A percentile compares a stretch with the other conserved stretches of the same genome.
phyloP scores from a whole-genome alignment of 2,329 filamentous ascomycete genomes.

The Pseudogymnoascus verrucosus region DNA sequence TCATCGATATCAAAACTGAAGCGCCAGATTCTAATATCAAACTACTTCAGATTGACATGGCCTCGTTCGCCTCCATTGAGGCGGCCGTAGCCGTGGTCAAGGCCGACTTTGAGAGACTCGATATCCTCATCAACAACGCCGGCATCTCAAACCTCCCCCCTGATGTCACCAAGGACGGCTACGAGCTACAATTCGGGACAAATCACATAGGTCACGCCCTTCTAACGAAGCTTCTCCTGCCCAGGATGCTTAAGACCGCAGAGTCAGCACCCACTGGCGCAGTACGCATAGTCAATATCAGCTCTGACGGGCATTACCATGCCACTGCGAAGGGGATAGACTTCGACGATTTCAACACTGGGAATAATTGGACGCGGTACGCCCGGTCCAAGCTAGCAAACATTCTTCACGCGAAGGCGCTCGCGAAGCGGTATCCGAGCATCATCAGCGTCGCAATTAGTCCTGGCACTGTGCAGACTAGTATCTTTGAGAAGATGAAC shows the following conservation, averaged over 20 bases:
- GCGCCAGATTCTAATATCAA: slow-evolving; percentile 9
- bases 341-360: slow-evolving; percentile 11
- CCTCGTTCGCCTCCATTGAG: neutral
- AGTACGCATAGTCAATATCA: neutral
- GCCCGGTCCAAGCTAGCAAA: slow-evolving; percentile 19
- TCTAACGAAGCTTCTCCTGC: slow-evolving; percentile 42
- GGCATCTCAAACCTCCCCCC: slow-evolving; percentile 24
- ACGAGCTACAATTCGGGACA: slow-evolving; percentile 41
- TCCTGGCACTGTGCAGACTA: slow-evolving; percentile 31
- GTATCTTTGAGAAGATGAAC: slow-evolving; percentile 4
- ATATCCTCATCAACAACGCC: slow-evolving; percentile 36
- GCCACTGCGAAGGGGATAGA: slow-evolving; percentile 11
- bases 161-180: slow-evolving; percentile 29
- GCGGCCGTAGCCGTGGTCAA: slow-evolving; percentile 2
- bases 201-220: slow-evolving; percentile 47
- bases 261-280: neutral
- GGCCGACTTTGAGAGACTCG: slow-evolving; percentile 23
- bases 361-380: slow-evolving; percentile 14
- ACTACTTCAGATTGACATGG: slow-evolving; percentile 5
- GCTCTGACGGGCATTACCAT: neutral
- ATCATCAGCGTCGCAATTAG: slow-evolving; percentile 33
- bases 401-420: slow-evolving; percentile 14
- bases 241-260: slow-evolving; percentile 23
- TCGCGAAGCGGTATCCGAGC: slow-evolving; percentile 20
- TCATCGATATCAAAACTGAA: slow-evolving; percentile 27